Percentiles rank a stretch among this genome's conserved stretches.
Conservation (phyloP, 2,329 filamentous ascomycete species). For the Teratosphaeria epicoccoides region DNA sequence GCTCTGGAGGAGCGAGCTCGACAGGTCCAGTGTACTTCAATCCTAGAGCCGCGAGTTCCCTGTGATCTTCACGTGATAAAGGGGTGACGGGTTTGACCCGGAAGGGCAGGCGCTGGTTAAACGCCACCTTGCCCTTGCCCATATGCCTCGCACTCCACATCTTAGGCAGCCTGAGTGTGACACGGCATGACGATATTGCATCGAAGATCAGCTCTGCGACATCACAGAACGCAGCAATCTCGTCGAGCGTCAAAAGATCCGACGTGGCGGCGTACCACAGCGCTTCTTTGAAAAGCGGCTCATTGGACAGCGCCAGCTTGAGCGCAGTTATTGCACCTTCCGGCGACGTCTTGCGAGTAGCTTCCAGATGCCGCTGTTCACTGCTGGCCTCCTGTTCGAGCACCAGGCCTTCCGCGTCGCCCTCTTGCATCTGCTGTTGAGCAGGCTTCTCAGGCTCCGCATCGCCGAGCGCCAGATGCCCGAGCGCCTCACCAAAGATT, state of each 20-base stretch:
- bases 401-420: conserved; percentile 38
- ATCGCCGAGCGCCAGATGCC: conserved; percentile 49
- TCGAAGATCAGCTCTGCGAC: conserved; percentile 48
- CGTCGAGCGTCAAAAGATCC: conserved; percentile 38
- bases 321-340: conserved; percentile 48
- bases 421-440: conserved; percentile 21
- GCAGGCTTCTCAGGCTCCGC: conserved; percentile 23
- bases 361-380: conserved; percentile 42
- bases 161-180: conserved; percentile 44
- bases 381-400: conserved; percentile 46
- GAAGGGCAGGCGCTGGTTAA: conserved; percentile 18
- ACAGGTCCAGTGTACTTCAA: conserved; percentile 24
- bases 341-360: conserved; percentile 45
- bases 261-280: conserved; percentile 48
- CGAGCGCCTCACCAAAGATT: conserved; percentile 46
- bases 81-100: conserved; percentile 19
- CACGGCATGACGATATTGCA: conserved; percentile 37
- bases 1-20: conserved; percentile 3
- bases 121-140: conserved; percentile 38
- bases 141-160: conserved; percentile 46
- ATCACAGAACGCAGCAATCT: conserved; percentile 47
- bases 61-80: conserved; percentile 20
- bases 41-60: conserved; percentile 17
- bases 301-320: conserved; percentile 41
- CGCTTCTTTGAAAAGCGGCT: conserved; percentile 40